Evolutionary conservation across 2,329 filamentous ascomycete genomes (phyloP), one percentile per base, ranked within the genome.

Genomic region (Alternaria sp.): DNA sequence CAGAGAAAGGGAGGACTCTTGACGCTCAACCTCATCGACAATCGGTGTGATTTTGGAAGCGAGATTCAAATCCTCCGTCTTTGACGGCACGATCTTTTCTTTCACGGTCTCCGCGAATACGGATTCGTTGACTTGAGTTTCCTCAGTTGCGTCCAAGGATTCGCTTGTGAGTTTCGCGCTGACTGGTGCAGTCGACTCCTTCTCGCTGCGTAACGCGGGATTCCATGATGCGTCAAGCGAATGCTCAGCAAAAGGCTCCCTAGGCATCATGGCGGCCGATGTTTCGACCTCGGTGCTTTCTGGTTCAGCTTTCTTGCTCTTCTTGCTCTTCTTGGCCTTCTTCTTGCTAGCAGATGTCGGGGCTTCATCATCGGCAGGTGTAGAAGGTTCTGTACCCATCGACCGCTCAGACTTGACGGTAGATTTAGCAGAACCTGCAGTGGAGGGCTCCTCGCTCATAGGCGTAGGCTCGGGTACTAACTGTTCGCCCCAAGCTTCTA

Each of bases 251-350:
- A 44, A 39, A 28, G 59, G 56, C 11, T 45, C 57, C 23, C 28
- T 58, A 3, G 58, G 54, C 28, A 57, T 51, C 0, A 51, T 58
- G 5, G 62, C 42, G 7, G 63, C 45, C 6, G 57, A 54, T 2
- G 61, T 62, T 28, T 58, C 60, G 11, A 45, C 33, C 39, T 65
- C 60, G 5, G 46, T 54, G 39, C 64, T 71, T 50, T 66, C 68
- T 3, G 56, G 67, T 37, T 70, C 66, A 36, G 60, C 60, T 39
- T 71, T 72, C 62, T 73, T 73, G 3, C 31, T 53, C 48, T 72
- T 75, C 50, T 73, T 74, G 33, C 58, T 57, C 54, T 73, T 75
- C 57, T 75, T 74, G 11, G 55, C 54, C 60, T 73, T 72, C 58
- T 66, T 73, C 58, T 69, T 72, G 40, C 54, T 54, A 5, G 63